Percentiles rank a stretch among this genome's conserved stretches.
These are phyloP conservation scores for Porcisia hertigi DNA, from an alignment of 208 protist genomes.

Conservation along the genomic window DNA sequence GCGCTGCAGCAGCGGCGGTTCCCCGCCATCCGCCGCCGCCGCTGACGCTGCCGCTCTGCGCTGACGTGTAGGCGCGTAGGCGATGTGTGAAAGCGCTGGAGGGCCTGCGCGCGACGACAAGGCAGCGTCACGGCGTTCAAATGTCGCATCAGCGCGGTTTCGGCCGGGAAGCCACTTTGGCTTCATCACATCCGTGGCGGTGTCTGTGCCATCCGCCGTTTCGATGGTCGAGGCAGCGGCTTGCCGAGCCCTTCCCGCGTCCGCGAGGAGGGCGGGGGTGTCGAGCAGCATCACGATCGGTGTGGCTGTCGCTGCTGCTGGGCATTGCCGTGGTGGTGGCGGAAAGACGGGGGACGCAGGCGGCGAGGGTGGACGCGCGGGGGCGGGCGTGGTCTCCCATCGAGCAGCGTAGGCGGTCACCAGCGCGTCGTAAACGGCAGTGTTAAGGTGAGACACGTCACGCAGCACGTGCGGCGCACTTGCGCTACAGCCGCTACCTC, in stretches of 20 bases:
- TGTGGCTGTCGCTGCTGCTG: neutral
- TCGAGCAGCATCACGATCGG: slow-evolving; percentile 19
- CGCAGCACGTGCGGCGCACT: neutral
- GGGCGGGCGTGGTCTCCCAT: neutral
- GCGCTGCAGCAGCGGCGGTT: slow-evolving; percentile 6
- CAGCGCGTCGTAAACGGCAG: slow-evolving; percentile 28
- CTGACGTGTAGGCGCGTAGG: slow-evolving; percentile 10
- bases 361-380: neutral
- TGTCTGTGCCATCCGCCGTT: neutral
- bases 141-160: neutral
- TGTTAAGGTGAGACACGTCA: slow-evolving; percentile 26
- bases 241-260: slow-evolving; percentile 11
- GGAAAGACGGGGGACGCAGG: neutral
- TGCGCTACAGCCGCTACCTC: neutral
- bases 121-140: neutral
- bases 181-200: neutral
- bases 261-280: slow-evolving; percentile 19
- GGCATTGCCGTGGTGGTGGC: neutral
- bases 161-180: neutral
- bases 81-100: slow-evolving; percentile 17
- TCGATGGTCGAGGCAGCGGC: neutral
- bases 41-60: neutral
- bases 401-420: slow-evolving; percentile 6
- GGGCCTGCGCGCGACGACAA: slow-evolving; percentile 7
- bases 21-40: neutral